Percentiles rank a stretch among this genome's conserved stretches.
These are phyloP conservation scores for Cryphonectria nitschkei DNA, from an alignment of 2,329 filamentous ascomycete species.

Conservation along the genomic window DNA sequence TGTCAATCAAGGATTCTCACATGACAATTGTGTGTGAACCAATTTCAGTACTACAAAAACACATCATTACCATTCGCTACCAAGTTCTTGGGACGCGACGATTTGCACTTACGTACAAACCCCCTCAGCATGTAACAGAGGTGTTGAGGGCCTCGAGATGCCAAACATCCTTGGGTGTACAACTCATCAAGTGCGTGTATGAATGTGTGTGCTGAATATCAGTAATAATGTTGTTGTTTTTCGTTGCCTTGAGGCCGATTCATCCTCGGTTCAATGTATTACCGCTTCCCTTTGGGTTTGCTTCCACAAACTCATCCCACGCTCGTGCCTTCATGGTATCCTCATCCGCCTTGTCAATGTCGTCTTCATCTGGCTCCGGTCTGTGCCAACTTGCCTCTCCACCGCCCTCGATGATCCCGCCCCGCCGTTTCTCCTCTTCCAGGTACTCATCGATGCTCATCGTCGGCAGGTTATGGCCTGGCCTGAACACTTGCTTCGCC, in stretches of 20 bases:
- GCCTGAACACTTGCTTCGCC: constrained; percentile 80
- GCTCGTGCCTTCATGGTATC: constrained; percentile 91
- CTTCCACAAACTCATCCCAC: constrained; percentile 94
- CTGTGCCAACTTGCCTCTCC: constrained; percentile 72
- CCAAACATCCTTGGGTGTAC: background rate
- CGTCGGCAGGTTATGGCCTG: constrained; percentile 91
- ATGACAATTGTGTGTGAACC: background rate
- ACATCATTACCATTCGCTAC: background rate
- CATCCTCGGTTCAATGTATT: constrained; percentile 81
- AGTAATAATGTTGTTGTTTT: background rate
- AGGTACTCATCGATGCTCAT: constrained; percentile 99
- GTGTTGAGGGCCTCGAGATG: background rate
- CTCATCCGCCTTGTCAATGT: constrained; percentile 82
- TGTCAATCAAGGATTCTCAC: background rate
- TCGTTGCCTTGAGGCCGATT: constrained; percentile 13
- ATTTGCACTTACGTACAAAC: background rate
- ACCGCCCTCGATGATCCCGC: constrained; percentile 89
- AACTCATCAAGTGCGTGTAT: background rate
- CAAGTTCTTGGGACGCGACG: background rate
- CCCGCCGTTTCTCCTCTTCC: constrained; percentile 82
- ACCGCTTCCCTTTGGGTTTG: constrained; percentile 81
- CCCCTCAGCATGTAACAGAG: background rate
- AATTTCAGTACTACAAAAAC: background rate
- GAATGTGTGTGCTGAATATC: background rate
- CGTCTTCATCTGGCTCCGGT: constrained; percentile 84